Evolutionary conservation across 805 yeast species (phyloP), one percentile per base, ranked within the genome.

Genomic region (Candida dajiaensis): DNA sequence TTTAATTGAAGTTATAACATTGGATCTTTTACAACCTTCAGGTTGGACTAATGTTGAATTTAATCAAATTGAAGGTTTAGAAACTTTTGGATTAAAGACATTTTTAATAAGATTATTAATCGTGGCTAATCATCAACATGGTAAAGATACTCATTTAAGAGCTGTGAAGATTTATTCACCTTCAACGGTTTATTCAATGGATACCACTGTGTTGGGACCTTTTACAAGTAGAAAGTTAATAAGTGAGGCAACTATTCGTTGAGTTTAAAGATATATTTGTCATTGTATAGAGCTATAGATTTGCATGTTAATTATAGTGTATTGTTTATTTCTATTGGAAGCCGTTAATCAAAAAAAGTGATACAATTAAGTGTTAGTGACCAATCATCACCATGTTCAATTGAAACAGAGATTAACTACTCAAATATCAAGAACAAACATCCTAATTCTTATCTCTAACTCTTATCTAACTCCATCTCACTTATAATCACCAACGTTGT

Each of bases 141-240:
- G 99, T 40, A 94, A 92, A 59, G 99, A 94, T 63, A 83, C 96
- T 1, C 98, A 89, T 62, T 70, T 94, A 11, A 67, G 99, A 41
- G 84, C 89, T 0, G 71, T 90, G 16, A 78, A 80, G 70, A 63
- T 87, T 56, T 69, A 80, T 63, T 68, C 78, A 9, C 74, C 74
- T 6, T 55, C 59, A 16, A 58, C 65, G 43, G 54, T 58, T 11
- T 62, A 49, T 37, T 52, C 58, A 6, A 50, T 61, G 38, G 56
- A 53, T n/a, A 44, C 50, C 2, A 54, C 50, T 13, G 50, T 55
- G 1, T 36, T 60, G 26, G 62, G 63, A 1, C 52, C 57, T 1
- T 60, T 56, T 43, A 60, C 61, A 4, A 55, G 62, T 40, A 37
- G 42, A 22, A 56, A 49, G n/a, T 39, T 59, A 10, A 41, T 54